Conservation (phyloP, 2,329 filamentous ascomycete genomes). For the Fusarium transvaalense region DNA sequence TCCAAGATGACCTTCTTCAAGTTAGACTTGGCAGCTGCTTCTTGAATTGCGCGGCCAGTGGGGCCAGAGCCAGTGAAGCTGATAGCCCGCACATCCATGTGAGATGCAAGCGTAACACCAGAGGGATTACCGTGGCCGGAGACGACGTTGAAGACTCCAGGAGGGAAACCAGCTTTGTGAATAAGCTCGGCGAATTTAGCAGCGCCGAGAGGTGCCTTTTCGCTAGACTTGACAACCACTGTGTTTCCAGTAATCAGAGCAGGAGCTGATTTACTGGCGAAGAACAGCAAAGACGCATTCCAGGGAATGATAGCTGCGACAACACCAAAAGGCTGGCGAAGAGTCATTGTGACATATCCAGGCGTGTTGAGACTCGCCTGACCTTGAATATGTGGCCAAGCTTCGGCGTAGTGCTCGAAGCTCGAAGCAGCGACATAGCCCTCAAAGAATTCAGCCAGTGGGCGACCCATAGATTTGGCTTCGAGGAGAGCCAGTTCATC, state of each 20-base stretch:
- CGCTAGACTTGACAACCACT: slow-evolving; percentile 37
- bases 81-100: slow-evolving; percentile 77
- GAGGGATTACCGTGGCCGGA: slow-evolving; percentile 77
- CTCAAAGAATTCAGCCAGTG: slow-evolving; percentile 30
- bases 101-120: slow-evolving; percentile 74
- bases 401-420: slow-evolving; percentile 59
- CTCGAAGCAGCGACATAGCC: slow-evolving; percentile 56
- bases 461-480: slow-evolving; percentile 40
- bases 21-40: slow-evolving; percentile 73
- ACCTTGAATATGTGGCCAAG: slow-evolving; percentile 57
- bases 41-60: slow-evolving; percentile 80
- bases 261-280: slow-evolving; percentile 56
- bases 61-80: slow-evolving; percentile 81
- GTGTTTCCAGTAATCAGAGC: slow-evolving; percentile 41
- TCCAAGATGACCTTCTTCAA: slow-evolving; percentile 75
- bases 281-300: slow-evolving; percentile 64
- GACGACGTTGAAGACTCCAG: slow-evolving; percentile 80
- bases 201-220: slow-evolving; percentile 38
- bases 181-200: slow-evolving; percentile 64
- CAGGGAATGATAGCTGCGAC: slow-evolving; percentile 70
- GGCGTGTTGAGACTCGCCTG: slow-evolving; percentile 62
- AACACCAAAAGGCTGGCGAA: slow-evolving; percentile 65
- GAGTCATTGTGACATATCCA: slow-evolving; percentile 59
- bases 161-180: slow-evolving; percentile 78
- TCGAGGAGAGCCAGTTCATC: slow-evolving; percentile 56